phyloP scores from a whole-genome alignment of 2,329 filamentous ascomycete species.

The Chaetomium sp. region DNA sequence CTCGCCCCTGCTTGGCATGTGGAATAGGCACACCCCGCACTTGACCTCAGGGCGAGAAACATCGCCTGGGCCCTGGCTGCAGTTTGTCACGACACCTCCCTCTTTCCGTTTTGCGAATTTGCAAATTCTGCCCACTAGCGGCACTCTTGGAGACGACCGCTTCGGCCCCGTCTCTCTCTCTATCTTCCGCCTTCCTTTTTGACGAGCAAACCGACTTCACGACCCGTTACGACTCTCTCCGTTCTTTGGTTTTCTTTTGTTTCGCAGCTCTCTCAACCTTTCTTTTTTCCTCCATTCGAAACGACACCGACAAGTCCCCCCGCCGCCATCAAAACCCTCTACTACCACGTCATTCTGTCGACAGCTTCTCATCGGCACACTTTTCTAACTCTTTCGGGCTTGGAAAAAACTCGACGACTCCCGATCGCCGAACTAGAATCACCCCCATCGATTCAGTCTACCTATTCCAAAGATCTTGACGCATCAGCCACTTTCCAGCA shows the following conservation, averaged over 20 bases:
- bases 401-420: not conserved
- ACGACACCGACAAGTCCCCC: not conserved
- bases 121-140: conserved; percentile 15
- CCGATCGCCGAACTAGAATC: not conserved
- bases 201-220: conserved; percentile 17
- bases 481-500: conserved; percentile 14
- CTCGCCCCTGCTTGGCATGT: conserved; percentile 7
- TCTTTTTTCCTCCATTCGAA: not conserved
- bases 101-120: conserved; percentile 11
- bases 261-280: not conserved
- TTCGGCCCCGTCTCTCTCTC: conserved; percentile 9
- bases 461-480: not conserved
- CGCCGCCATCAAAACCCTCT: not conserved
- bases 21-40: conserved; percentile 1
- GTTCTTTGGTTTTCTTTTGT: conserved; percentile 16
- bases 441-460: not conserved
- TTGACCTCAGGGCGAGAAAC: not conserved
- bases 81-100: conserved; percentile 3
- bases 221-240: conserved; percentile 22
- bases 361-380: not conserved
- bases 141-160: conserved; percentile 14
- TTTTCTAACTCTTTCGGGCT: not conserved
- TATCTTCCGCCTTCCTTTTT: conserved; percentile 7
- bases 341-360: too few species aligned
- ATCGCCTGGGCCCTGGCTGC: not conserved